Evolutionary conservation across 352 stramenopile species (phyloP).

Genomic region (Globisporangium canariense): DNA sequence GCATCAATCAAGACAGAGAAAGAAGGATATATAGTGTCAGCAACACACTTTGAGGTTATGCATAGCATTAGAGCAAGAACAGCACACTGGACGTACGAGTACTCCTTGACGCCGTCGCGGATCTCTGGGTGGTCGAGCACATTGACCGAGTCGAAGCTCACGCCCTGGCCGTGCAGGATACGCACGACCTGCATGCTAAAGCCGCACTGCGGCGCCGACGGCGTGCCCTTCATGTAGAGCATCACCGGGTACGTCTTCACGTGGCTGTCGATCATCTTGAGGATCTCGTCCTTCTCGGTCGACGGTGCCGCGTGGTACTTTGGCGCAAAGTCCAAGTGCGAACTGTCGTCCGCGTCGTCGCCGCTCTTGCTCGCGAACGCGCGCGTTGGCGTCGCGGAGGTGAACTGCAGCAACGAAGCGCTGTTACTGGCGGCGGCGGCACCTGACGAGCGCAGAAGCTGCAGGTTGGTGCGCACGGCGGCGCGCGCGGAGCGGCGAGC

Average conservation of each 20-base stretch:
- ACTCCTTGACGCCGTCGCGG: conserved; percentile 98
- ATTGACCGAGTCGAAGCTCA: conserved; percentile 98
- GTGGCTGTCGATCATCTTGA: conserved; percentile 89
- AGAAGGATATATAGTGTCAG: background rate
- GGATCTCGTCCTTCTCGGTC: conserved; percentile 84
- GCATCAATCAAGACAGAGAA: background rate
- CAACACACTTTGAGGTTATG: background rate
- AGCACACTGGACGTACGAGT: conserved; percentile 74
- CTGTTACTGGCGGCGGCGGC: conserved; percentile 1
- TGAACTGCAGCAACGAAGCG: conserved; percentile 1
- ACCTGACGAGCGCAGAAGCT: conserved; percentile 7
- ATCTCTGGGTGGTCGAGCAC: conserved; percentile 98
- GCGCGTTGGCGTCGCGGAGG: conserved; percentile 15
- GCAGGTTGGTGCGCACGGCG: conserved; percentile 26
- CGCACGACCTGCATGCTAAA: conserved; percentile 97
- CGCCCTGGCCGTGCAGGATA: conserved; percentile 90
- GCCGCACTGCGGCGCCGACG: conserved; percentile 94
- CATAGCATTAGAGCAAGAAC: background rate
- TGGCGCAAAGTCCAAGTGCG: conserved; percentile 89
- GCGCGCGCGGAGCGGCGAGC: conserved; percentile 33
- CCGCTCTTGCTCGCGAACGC: conserved; percentile 43
- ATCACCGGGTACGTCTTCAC: conserved; percentile 93
- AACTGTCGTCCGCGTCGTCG: conserved; percentile 32
- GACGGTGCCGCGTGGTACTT: conserved; percentile 84
- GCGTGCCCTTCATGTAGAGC: conserved; percentile 99